A percentile compares a stretch with the other conserved stretches of the same genome.
These are phyloP conservation scores for Picochlorum costavermella DNA, from an alignment of 139 green algal species.

Conservation along the genomic window DNA sequence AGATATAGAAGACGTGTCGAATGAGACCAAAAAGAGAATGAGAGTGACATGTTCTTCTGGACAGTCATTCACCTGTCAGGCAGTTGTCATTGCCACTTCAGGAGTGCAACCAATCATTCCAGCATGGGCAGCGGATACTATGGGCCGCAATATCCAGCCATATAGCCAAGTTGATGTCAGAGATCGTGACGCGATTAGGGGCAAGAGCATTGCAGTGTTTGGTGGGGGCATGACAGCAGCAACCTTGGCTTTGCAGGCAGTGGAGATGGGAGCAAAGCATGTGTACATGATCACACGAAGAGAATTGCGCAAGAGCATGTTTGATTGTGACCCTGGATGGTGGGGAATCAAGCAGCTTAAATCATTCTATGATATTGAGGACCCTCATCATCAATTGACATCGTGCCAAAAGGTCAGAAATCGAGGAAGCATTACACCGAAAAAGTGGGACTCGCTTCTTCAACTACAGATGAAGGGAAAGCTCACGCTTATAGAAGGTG, in stretches of 20 bases:
- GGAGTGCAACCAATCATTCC: constrained; percentile 3
- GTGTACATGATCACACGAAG: constrained; percentile 4
- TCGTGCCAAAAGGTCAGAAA: constrained; percentile 5
- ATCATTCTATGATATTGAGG: constrained; percentile 2
- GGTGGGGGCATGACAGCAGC: constrained; percentile 25
- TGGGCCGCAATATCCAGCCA: neutral
- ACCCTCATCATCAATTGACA: neutral
- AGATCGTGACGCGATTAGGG: neutral
- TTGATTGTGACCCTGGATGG: constrained; percentile 23
- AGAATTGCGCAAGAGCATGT: constrained; percentile 6
- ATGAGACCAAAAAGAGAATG: too few relatives aligned
- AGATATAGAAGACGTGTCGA: neutral
- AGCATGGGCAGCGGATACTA: neutral
- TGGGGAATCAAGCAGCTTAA: constrained; percentile 25
- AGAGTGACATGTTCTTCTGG: neutral
- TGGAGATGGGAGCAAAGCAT: neutral
- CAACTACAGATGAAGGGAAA: neutral
- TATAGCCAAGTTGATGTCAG: neutral
- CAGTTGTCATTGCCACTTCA: neutral
- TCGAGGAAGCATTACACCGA: constrained; percentile 13
- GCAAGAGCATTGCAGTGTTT: constrained; percentile 14
- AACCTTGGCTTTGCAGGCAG: constrained; percentile 14
- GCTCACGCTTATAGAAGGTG: neutral
- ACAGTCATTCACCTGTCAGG: neutral
- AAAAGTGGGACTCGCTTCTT: constrained; percentile 5